Evolutionary conservation across 2,329 filamentous ascomycete genomes (phyloP).

Genomic region (Microcyclospora tardicrescens): DNA sequence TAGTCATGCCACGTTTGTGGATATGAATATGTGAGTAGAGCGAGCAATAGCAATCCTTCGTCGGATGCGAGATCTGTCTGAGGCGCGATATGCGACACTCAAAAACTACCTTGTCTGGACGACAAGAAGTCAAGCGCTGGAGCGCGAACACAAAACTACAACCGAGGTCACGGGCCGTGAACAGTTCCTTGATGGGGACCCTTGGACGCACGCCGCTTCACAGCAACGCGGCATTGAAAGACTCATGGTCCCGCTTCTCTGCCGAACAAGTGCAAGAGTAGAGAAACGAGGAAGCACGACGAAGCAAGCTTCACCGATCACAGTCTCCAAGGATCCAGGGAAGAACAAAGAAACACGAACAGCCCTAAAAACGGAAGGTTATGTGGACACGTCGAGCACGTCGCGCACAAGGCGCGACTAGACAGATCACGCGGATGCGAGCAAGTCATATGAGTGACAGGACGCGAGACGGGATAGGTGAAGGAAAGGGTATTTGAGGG

Average conservation of each 20-base stretch:
- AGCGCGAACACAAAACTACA: constrained; percentile 20
- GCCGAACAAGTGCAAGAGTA: constrained; percentile 69
- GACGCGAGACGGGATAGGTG: constrained; percentile 7
- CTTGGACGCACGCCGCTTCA: constrained; percentile 60
- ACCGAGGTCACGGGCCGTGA: constrained; percentile 36
- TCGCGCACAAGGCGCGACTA: constrained; percentile 70
- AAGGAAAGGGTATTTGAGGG: constrained; percentile 23
- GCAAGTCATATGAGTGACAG: constrained; percentile 4
- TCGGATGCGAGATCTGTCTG: constrained; percentile 33
- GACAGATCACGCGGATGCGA: constrained; percentile 50
- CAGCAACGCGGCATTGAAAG: constrained; percentile 45
- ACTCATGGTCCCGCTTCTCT: constrained; percentile 63
- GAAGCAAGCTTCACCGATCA: constrained; percentile 23
- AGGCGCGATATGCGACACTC: constrained; percentile 20
- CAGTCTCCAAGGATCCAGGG: constrained; percentile 77
- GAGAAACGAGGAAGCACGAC: constrained; percentile 58
- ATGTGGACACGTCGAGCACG: constrained; percentile 77
- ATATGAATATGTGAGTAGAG: constrained; percentile 48
- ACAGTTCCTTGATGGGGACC: constrained; percentile 50
- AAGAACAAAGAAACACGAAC: constrained; percentile 73
- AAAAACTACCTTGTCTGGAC: constrained; percentile 12
- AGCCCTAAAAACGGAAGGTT: constrained; percentile 71
- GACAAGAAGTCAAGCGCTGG: constrained; percentile 13
- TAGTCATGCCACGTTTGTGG: constrained; percentile 36
- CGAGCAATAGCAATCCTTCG: constrained; percentile 39